Evolutionary conservation across 2,329 filamentous ascomycete species (phyloP).

Genomic region (Grosmannia clavigera): DNA sequence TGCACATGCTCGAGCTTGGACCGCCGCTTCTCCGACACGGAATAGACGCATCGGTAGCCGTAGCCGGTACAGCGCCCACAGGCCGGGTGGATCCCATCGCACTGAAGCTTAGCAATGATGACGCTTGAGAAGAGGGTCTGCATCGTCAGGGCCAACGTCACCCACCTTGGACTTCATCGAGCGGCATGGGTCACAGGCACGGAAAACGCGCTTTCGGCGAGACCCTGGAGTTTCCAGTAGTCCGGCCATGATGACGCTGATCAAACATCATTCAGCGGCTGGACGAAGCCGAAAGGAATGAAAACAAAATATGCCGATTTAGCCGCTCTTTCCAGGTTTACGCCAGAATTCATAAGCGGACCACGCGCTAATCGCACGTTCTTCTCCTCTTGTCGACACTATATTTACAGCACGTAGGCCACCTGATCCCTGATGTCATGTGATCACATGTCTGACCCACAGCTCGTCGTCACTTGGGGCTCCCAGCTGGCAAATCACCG

Average conservation of each 20-base stretch:
- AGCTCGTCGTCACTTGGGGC: too few relatives aligned
- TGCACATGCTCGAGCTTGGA: not conserved
- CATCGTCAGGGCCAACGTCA: not conserved
- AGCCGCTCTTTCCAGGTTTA: too few relatives aligned
- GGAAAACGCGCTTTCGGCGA: constrained; percentile 13
- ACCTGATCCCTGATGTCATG: too few relatives aligned
- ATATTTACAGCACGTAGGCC: too few relatives aligned
- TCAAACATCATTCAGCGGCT: not conserved
- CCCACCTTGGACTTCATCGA: constrained; percentile 16
- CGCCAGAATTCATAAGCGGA: too few relatives aligned
- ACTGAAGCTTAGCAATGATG: constrained; percentile 2
- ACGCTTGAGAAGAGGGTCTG: too few relatives aligned
- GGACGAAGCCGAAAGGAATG: too few relatives aligned
- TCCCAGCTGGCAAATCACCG: too few relatives aligned
- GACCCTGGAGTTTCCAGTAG: not conserved
- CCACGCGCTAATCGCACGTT: too few relatives aligned
- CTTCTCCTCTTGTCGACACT: too few relatives aligned
- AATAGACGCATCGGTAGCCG: constrained; percentile 13
- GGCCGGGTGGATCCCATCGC: constrained; percentile 13
- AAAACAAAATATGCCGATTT: not conserved
- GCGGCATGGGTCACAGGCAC: constrained; percentile 16
- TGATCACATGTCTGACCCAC: too few relatives aligned
- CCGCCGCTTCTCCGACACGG: constrained; percentile 3
- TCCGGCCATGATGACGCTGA: not conserved
- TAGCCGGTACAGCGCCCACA: constrained; percentile 16